Percentiles rank a stretch among this genome's conserved stretches.
Evolutionary conservation across 805 yeast genomes (phyloP).

Genomic region (Huiozyma naganishii): DNA sequence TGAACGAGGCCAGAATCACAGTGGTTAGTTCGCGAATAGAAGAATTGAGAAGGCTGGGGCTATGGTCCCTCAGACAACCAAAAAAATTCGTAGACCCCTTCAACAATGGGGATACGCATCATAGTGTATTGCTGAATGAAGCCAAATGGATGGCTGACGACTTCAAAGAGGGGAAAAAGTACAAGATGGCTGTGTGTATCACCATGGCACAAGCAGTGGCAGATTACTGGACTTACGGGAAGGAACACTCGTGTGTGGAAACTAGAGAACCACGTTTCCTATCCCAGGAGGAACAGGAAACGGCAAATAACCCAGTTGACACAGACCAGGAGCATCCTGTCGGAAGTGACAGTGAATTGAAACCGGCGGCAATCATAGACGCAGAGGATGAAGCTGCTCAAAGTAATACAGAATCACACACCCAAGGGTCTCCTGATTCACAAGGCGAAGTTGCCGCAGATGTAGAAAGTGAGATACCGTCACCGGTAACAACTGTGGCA

Average conservation of each 20-base stretch:
- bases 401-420: neutral
- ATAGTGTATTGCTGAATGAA: conserved; percentile 69
- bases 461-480: neutral
- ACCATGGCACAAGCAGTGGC: conserved; percentile 59
- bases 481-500: no score
- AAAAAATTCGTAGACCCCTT: conserved; percentile 58
- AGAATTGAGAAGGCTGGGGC: conserved; percentile 74
- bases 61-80: conserved; percentile 90
- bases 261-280: conserved; percentile 28
- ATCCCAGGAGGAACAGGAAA: conserved; percentile 9
- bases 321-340: neutral
- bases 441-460: neutral
- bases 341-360: neutral
- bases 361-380: neutral
- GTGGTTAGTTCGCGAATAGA: conserved; percentile 86
- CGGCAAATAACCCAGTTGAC: conserved; percentile 1
- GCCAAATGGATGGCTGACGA: conserved; percentile 78
- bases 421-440: no score
- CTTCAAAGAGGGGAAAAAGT: conserved; percentile 57
- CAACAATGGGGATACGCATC: conserved; percentile 38
- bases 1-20: conserved; percentile 83
- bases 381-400: neutral
- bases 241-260: conserved; percentile 41
- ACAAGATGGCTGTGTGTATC: conserved; percentile 59
- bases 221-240: conserved; percentile 75